Percentiles rank a stretch among this genome's conserved stretches.
Evolutionary conservation across 140 eudicot species (phyloP).

Genomic region (Bidens hawaiensis): DNA sequence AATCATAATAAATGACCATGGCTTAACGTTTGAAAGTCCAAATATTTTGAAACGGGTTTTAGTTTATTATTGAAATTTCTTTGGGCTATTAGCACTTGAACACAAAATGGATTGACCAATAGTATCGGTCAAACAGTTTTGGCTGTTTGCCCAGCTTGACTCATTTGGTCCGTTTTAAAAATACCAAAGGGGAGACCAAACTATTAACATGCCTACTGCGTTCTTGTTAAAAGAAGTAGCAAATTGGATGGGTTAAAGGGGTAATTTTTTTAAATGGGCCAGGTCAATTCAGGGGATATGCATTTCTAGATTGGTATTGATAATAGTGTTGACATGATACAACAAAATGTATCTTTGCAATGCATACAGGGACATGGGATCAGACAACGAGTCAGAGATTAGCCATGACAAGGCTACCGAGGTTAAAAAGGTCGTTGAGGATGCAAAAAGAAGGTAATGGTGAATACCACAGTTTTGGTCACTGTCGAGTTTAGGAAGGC

Average conservation of each 20-base stretch:
- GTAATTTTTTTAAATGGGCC: neutral
- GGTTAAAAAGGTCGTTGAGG: constrained; percentile 13
- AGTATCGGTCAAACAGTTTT: neutral
- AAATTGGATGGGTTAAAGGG: neutral
- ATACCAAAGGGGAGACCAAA: neutral
- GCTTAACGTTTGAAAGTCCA: too few relatives aligned
- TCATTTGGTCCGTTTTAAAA: neutral
- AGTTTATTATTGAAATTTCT: too few relatives aligned
- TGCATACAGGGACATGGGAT: constrained; percentile 17
- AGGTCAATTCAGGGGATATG: neutral
- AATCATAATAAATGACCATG: too few relatives aligned
- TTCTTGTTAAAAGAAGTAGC: neutral
- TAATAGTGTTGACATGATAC: constrained; percentile 3
- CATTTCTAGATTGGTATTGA: constrained; percentile 1
- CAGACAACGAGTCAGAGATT: constrained; percentile 9
- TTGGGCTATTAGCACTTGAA: too few relatives aligned
- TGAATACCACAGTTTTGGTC: constrained; percentile 15
- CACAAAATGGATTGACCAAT: too few relatives aligned
- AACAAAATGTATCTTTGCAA: constrained; percentile 6
- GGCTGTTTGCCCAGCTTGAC: neutral
- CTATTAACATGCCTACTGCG: neutral
- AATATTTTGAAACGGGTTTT: too few relatives aligned
- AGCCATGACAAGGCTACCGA: constrained; percentile 16
- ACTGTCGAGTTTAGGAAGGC: constrained; percentile 8
- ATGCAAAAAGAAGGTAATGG: constrained; percentile 13